Percentiles rank a stretch among this genome's conserved stretches.
Conservation (phyloP, 139 green algal species). For the Closterium sp. region DNA sequence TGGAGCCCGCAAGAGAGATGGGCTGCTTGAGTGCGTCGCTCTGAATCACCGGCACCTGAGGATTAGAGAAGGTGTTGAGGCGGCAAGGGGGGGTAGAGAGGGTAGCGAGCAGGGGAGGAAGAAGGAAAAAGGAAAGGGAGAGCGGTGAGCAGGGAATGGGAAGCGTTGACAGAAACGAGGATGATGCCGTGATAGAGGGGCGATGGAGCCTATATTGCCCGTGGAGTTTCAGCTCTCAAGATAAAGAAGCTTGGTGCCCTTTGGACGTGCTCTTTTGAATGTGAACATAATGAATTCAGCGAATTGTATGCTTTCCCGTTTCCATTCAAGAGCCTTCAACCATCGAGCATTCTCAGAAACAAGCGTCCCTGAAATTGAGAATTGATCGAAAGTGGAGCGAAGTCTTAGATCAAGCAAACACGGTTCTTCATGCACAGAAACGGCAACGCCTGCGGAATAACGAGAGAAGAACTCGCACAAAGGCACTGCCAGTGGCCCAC, state of each 20-base stretch:
- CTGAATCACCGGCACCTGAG: conserved; percentile 41
- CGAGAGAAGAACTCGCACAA: too few relatives aligned
- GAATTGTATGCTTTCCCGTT: not conserved
- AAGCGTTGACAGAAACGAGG: not conserved
- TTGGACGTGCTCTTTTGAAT: too few relatives aligned
- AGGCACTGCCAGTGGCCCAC: too few relatives aligned
- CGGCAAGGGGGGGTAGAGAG: not conserved
- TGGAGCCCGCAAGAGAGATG: conserved; percentile 38
- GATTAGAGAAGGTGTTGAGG: too few relatives aligned
- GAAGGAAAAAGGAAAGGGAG: not conserved
- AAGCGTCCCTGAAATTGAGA: too few relatives aligned
- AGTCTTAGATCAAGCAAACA: too few relatives aligned
- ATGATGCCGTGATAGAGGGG: conserved; percentile 51
- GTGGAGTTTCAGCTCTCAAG: too few relatives aligned
- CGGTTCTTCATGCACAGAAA: too few relatives aligned
- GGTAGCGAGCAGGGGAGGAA: not conserved
- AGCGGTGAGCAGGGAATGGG: not conserved
- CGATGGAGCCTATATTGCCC: conserved; percentile 52
- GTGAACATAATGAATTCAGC: not conserved
- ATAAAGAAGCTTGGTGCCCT: too few relatives aligned
- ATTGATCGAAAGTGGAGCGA: too few relatives aligned
- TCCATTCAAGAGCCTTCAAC: not conserved
- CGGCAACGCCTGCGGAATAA: too few relatives aligned
- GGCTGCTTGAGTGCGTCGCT: conserved; percentile 35
- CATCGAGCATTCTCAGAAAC: not conserved